Evolutionary conservation across 176 grass and related monocot genomes (phyloP).

Genomic region (Avena eriantha): DNA sequence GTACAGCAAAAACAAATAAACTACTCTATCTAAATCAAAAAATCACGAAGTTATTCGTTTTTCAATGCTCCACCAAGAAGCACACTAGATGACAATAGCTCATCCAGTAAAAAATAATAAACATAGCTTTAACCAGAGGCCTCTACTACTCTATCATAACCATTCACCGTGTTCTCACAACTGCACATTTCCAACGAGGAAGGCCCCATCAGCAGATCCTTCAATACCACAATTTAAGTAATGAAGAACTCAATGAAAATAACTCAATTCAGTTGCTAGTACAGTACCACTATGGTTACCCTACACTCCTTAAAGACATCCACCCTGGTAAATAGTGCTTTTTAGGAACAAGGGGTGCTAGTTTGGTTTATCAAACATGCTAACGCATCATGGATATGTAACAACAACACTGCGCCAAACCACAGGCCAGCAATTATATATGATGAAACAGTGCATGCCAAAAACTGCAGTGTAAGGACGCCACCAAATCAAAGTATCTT

Average conservation of each 20-base stretch:
- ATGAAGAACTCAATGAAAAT: constrained; percentile 12
- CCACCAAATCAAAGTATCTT: background rate
- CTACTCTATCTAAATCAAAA: background rate
- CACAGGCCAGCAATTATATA: background rate
- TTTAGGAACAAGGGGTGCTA: constrained; percentile 2
- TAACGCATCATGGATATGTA: background rate
- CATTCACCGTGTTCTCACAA: background rate
- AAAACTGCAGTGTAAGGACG: constrained; percentile 5
- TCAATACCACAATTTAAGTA: constrained; percentile 8
- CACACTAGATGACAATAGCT: background rate
- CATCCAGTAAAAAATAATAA: constrained; percentile 10
- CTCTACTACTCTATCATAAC: background rate
- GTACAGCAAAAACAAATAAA: background rate
- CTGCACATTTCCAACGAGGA: constrained; percentile 8
- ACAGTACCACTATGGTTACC: constrained; percentile 13
- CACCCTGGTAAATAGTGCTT: constrained; percentile 5
- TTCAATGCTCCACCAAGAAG: constrained; percentile 2
- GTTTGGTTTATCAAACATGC: constrained; percentile 13
- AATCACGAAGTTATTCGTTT: background rate
- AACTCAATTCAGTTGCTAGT: background rate
- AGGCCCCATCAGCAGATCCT: background rate
- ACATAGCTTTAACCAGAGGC: background rate
- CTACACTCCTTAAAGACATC: background rate
- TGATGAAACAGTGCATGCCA: constrained; percentile 13
- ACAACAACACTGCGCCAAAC: background rate